Evolutionary conservation across 1,284 basidiomycete species (phyloP), one percentile per base, ranked within the genome.

Genomic region (Ceratobasidium sp.): DNA sequence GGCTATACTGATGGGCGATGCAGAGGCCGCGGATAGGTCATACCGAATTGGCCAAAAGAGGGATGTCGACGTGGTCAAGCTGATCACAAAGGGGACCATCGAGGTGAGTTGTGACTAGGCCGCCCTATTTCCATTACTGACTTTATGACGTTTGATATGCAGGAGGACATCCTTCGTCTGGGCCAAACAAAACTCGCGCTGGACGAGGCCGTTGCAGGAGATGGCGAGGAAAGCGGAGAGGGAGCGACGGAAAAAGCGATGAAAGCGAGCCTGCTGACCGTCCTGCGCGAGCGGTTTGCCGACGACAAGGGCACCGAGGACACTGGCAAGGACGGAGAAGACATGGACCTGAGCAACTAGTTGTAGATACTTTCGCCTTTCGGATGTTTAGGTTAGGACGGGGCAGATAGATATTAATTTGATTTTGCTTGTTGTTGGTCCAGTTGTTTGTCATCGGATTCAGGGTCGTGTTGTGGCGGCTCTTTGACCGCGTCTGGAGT

Each of bases 41-140:
- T 99, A 98, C 80, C 92, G 97, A n/a, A 98, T 99, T 76, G 97
- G 95, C 18, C 96, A 97, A 80, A 94, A 92, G 78, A 88, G 89
- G 65, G 89, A 96, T 72, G 95, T 97, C 3, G 92, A 94, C 50
- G 92, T 99, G 3, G 89, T 98, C 79, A 97, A 96, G 79, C 85
- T 99, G n/a, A 93, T 98, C 77, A 92, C 93, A 1, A 89, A 88
- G 73, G 93, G 90, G 14, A 96, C 94, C 0, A 98, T 99, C 75
- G 97, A 98, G 77, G 82, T 82, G 71, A 57, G 78, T 74, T 2
- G 36, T 14, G 53, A 28, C 45, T n/a, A n/a, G n/a, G n/a, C n/a
- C n/a, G n/a, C n/a, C n/a, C n/a, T n/a, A n/a, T n/a, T n/a, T n/a
- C n/a, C n/a, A n/a, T n/a, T n/a, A n/a, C n/a, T n/a, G 8, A 16